Percentiles rank a stretch among this genome's conserved stretches.
phyloP scores from a whole-genome alignment of 148 eudicot species.

The Agrostemma githago region DNA sequence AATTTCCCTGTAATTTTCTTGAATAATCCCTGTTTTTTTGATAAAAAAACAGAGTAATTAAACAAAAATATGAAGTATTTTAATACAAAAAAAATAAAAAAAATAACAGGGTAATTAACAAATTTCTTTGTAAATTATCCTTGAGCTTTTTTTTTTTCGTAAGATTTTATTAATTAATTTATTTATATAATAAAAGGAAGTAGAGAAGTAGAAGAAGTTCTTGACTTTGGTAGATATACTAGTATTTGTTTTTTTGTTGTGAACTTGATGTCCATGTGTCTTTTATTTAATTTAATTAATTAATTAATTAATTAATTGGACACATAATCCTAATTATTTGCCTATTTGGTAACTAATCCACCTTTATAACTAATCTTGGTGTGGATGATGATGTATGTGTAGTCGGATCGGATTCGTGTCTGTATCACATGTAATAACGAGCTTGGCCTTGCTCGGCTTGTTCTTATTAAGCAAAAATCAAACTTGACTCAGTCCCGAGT shows the following conservation, averaged over 20 bases:
- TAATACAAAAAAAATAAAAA: not conserved
- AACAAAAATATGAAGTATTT: not conserved
- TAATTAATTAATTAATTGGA: slow-evolving; percentile 1
- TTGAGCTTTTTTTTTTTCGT: too few species aligned
- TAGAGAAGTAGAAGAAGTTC: slow-evolving; percentile 18
- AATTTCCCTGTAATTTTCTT: not conserved
- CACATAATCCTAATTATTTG: not conserved
- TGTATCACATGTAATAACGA: not conserved
- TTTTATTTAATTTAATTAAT: too few species aligned
- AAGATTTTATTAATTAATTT: not conserved
- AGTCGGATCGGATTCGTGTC: not conserved
- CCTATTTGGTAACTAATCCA: slow-evolving; percentile 10
- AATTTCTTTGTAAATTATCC: too few species aligned
- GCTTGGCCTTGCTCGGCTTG: too few species aligned
- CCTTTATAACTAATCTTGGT: slow-evolving; percentile 8
- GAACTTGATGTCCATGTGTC: not conserved
- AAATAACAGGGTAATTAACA: not conserved
- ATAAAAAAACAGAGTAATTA: slow-evolving; percentile 12
- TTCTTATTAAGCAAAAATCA: too few species aligned
- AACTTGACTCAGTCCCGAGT: too few species aligned
- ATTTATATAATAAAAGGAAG: not conserved
- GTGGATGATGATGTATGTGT: not conserved
- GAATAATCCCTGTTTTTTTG: not conserved
- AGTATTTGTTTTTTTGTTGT: not conserved
- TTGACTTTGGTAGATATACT: slow-evolving; percentile 7